A percentile compares a stretch with the other conserved stretches of the same genome.
phyloP scores from a whole-genome alignment of 2,329 filamentous ascomycete genomes.

The Ascosphaera acerosa region DNA sequence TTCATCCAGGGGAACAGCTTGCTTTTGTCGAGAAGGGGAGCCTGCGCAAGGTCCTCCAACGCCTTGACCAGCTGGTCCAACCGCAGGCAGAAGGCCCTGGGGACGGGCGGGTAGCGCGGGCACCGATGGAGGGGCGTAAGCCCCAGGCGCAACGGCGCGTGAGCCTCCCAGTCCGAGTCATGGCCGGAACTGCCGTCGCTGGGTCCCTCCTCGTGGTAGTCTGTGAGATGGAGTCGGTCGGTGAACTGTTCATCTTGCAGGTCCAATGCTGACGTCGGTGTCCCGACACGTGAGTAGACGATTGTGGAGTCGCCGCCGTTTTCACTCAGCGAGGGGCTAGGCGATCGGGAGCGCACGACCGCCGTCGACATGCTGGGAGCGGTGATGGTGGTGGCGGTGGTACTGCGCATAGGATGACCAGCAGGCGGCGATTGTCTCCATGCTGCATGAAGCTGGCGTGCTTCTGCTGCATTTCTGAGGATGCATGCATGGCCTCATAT shows the following conservation, averaged over 20 bases:
- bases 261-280: too few relatives aligned
- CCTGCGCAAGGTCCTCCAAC: constrained; percentile 47
- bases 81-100: constrained; percentile 42
- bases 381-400: too few relatives aligned
- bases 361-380: neutral
- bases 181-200: neutral
- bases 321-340: neutral
- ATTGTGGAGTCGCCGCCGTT: neutral
- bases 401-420: too few relatives aligned
- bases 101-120: neutral
- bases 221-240: neutral
- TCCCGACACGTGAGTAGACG: neutral
- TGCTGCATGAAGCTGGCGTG: too few relatives aligned
- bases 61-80: constrained; percentile 43
- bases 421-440: too few relatives aligned
- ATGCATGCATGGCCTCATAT: too few relatives aligned
- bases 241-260: neutral
- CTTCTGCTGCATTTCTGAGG: too few relatives aligned
- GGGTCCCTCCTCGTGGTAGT: neutral
- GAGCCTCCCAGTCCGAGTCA: neutral
- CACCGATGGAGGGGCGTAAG: neutral
- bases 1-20: constrained; percentile 91
- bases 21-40: constrained; percentile 63
- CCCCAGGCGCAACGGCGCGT: neutral
- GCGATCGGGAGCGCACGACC: neutral